Conservation (phyloP, 139 green algal species). For the Micractinium sp. region DNA sequence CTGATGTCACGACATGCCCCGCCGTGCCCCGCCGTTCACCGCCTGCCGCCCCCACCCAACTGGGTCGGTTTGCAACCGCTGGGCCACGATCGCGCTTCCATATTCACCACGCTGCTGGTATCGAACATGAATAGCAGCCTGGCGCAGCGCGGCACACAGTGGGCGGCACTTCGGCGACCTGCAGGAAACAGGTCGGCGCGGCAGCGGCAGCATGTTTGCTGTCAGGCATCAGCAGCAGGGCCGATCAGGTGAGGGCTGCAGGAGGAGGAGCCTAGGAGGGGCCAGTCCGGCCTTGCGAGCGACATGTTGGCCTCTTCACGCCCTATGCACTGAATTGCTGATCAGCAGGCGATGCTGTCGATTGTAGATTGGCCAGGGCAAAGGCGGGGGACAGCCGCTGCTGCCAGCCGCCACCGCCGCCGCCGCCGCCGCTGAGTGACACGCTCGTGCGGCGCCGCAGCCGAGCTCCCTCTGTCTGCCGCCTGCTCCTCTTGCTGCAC, state of each 20-base stretch:
- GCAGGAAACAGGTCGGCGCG: neutral
- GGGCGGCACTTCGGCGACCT: neutral
- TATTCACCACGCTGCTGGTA: neutral
- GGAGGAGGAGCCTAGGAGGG: neutral
- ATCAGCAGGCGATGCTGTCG: neutral
- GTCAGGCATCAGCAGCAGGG: neutral
- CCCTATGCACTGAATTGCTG: neutral
- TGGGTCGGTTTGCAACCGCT: too few relatives aligned
- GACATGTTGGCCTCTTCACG: too few relatives aligned
- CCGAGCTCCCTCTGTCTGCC: neutral
- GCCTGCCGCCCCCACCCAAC: too few relatives aligned
- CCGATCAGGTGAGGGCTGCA: neutral
- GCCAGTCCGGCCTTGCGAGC: neutral
- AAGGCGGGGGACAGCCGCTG: neutral
- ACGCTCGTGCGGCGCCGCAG: neutral
- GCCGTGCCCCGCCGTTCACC: too few relatives aligned
- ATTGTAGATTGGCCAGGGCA: neutral
- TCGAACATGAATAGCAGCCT: neutral
- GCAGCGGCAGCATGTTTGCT: neutral
- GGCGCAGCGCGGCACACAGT: neutral
- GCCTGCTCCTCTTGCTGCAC: neutral
- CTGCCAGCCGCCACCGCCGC: neutral
- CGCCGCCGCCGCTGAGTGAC: neutral
- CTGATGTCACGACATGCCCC: too few relatives aligned
- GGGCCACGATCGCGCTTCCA: too few relatives aligned